Base-by-base conservation (phyloP, 2,329 filamentous ascomycete genomes). In the Claviceps purpurea region DNA sequence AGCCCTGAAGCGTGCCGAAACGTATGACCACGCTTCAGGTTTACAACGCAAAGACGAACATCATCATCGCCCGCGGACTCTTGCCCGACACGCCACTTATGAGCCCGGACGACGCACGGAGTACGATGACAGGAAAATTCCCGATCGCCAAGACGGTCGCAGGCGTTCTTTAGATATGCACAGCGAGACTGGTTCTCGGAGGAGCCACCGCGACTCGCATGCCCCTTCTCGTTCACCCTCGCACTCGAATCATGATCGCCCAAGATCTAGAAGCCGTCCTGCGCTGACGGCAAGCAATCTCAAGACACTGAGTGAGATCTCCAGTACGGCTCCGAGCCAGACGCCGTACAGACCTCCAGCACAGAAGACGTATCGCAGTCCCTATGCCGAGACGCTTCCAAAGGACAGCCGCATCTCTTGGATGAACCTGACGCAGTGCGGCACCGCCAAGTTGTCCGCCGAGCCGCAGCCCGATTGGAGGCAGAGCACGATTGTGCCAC, bases 1-100 rank as follows among this genome's bases (percentile, higher is more conserved):
- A 65, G 81, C 84, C 20, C 59, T 74, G 45, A 78, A 82, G 61
- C 82, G 84, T 61, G 75, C 84, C 51, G 77, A 83, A 56, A 84
- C 75, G 3, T 76, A 73, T 56, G 71, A 77, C 53, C 64, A 53
- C 46, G 59, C 56, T 11, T 57, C 52, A 51, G 49, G 3, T 13
- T 37, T 56, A 50, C 54, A 48, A 39, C 57, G 54, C 39, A 20
- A 42, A n/a, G 45, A 49, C 24, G 34, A 11, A 20, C 47, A 37
- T 16, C 44, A 38, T 6, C 51, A 42, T 26, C 47, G 46, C 52
- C 46, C 11, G 44, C 53, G 53, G 42, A 47, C 37, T 8, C 47
- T 44, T 11, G 20, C 42, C 14, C 44, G 53, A 8, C 50, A 47
- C 30, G 43, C 47, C 4, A 43, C 48, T 13, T 49, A 54, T 40